phyloP scores from a whole-genome alignment of 108 stramenopile species.

The Chaetoceros tenuissimus region DNA sequence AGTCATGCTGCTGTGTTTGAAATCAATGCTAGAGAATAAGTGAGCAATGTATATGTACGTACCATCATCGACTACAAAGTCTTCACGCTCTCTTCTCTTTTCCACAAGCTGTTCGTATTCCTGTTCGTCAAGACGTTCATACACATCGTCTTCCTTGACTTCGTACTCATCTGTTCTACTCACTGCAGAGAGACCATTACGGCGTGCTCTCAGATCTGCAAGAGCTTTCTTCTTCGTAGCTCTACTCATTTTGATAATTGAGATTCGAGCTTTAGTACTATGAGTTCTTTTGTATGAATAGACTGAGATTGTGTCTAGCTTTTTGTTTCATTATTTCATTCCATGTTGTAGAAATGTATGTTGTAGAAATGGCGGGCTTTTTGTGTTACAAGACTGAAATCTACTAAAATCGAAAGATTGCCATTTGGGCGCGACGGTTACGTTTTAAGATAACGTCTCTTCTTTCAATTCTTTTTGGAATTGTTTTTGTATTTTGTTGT shows the following conservation, averaged over 20 bases:
- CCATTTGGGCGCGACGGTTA: too few relatives aligned
- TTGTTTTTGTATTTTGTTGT: too few relatives aligned
- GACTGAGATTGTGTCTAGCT: background rate
- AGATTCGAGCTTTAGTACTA: background rate
- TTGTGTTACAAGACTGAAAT: background rate
- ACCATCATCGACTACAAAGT: conserved; percentile 99
- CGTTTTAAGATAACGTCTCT: too few relatives aligned
- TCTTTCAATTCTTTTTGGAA: too few relatives aligned
- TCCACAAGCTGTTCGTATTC: conserved; percentile 80
- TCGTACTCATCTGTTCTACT: conserved; percentile 22
- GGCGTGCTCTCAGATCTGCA: conserved; percentile 19
- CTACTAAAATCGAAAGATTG: background rate
- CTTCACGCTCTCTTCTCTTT: conserved; percentile 82
- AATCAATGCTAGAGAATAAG: too few relatives aligned
- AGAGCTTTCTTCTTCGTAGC: conserved; percentile 18
- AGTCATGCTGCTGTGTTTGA: too few relatives aligned
- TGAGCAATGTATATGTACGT: too few relatives aligned
- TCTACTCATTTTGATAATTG: background rate
- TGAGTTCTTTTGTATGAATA: background rate
- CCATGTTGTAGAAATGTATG: background rate
- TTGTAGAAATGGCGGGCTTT: background rate
- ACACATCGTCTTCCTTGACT: conserved; percentile 65
- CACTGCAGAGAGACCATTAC: conserved; percentile 3
- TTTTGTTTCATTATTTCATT: background rate
- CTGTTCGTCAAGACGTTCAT: conserved; percentile 81